phyloP scores from a whole-genome alignment of 2,329 filamentous ascomycete genomes.

The Metarhizium humberi region DNA sequence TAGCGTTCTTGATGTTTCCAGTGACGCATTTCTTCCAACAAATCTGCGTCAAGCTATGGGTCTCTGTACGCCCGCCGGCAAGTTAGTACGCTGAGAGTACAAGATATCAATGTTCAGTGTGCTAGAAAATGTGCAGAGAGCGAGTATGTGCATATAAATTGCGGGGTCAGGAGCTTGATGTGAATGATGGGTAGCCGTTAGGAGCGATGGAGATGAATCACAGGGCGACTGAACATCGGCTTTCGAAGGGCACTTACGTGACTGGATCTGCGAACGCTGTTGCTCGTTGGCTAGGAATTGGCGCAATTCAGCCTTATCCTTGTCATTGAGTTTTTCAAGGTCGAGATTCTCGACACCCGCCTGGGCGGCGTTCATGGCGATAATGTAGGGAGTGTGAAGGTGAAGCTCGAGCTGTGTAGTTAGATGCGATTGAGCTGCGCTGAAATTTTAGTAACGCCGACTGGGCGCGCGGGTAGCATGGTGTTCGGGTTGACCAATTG shows the following conservation, averaged over 20 bases:
- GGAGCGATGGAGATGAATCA: neutral
- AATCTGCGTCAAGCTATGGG: conserved; percentile 53
- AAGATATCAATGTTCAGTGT: neutral
- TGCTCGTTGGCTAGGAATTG: conserved; percentile 77
- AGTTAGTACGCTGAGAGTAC: neutral
- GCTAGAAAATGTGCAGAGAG: neutral
- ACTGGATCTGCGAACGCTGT: conserved; percentile 65
- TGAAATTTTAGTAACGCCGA: neutral
- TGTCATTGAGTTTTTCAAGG: conserved; percentile 65
- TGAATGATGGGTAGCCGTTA: neutral
- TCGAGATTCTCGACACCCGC: conserved; percentile 45
- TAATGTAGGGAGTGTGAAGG: neutral
- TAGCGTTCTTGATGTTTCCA: conserved; percentile 57
- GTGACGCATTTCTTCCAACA: conserved; percentile 96
- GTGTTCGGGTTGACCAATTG: no score
- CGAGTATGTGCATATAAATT: neutral
- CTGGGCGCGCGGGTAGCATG: no score
- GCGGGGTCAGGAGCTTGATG: neutral
- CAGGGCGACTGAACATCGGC: neutral
- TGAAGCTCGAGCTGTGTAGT: neutral
- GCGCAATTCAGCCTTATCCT: conserved; percentile 80
- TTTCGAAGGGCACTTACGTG: conserved; percentile 36
- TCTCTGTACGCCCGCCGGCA: conserved; percentile 27
- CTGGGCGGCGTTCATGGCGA: conserved; percentile 26
- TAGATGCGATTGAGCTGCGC: neutral